phyloP scores from a whole-genome alignment of 2,329 filamentous ascomycete genomes.

The Botrytis hyacinthi region DNA sequence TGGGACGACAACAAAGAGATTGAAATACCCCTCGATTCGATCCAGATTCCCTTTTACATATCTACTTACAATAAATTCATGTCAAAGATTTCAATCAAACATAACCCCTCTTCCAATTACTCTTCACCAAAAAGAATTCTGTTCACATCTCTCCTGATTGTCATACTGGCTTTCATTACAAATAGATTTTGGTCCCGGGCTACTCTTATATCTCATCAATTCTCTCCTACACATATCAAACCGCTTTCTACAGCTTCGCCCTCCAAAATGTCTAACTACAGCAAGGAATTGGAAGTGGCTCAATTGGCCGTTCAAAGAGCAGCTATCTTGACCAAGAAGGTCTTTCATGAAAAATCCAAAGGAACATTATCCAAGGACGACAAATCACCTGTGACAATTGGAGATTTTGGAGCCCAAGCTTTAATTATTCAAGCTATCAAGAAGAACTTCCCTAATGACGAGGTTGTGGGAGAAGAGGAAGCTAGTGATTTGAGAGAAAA shows the following conservation, averaged over 20 bases:
- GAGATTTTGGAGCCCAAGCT: constrained; percentile 96
- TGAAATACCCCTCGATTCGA: constrained; percentile 10
- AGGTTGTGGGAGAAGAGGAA: constrained; percentile 95
- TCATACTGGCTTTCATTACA: constrained; percentile 36
- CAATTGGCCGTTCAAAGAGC: constrained; percentile 87
- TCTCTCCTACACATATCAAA: constrained; percentile 26
- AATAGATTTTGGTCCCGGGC: constrained; percentile 34
- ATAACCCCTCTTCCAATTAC: not conserved
- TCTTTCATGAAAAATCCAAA: constrained; percentile 87
- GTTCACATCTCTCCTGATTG: constrained; percentile 31
- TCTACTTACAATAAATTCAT: not conserved
- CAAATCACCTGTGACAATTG: constrained; percentile 94
- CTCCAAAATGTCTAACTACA: constrained; percentile 52
- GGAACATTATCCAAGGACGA: constrained; percentile 93
- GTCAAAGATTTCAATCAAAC: not conserved
- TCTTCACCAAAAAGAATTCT: constrained; percentile 26
- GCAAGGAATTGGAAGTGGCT: constrained; percentile 76
- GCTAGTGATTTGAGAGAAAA: constrained; percentile 75
- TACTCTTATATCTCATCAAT: constrained; percentile 35
- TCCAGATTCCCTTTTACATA: not conserved
- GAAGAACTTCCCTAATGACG: constrained; percentile 85
- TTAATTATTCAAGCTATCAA: constrained; percentile 90
- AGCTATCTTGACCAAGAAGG: constrained; percentile 69
- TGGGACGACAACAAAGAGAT: constrained; percentile 16
- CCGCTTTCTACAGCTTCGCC: constrained; percentile 25